Conservation (phyloP, 495 filamentous ascomycete species). For the Talaromyces proteolyticus region DNA sequence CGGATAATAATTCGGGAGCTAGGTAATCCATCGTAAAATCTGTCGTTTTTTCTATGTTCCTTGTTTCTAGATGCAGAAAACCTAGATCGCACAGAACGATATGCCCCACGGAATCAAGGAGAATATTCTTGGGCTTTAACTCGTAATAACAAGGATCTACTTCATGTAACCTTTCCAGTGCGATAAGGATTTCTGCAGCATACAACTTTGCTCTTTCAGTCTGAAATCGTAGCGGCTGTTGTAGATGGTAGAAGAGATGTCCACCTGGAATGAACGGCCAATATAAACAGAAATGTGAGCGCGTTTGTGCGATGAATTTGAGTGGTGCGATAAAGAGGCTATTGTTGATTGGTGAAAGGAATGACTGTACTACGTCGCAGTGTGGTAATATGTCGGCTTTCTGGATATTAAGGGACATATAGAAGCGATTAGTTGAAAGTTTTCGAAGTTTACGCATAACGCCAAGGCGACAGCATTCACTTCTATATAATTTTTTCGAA, state of each 20-base stretch:
- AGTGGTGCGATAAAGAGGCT: neutral
- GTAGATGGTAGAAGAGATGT: constrained; percentile 1
- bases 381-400: neutral
- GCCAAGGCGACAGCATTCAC: neutral
- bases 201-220: neutral
- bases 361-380: neutral
- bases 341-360: constrained; percentile 2
- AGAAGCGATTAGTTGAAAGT: neutral
- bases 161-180: neutral
- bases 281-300: neutral
- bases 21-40: neutral
- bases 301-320: neutral
- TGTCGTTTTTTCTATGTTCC: neutral
- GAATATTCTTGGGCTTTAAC: constrained; percentile 3
- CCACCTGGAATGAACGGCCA: neutral
- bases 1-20: constrained; percentile 1
- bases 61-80: neutral
- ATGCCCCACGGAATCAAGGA: neutral
- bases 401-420: neutral
- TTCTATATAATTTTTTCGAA: neutral
- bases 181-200: constrained; percentile 1
- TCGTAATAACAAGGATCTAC: constrained; percentile 1
- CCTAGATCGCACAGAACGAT: neutral
- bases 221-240: neutral
- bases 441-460: neutral